A percentile compares a stretch with the other conserved stretches of the same genome.
phyloP scores from a whole-genome alignment of 305 asterid species.

The Solanum chacoense region DNA sequence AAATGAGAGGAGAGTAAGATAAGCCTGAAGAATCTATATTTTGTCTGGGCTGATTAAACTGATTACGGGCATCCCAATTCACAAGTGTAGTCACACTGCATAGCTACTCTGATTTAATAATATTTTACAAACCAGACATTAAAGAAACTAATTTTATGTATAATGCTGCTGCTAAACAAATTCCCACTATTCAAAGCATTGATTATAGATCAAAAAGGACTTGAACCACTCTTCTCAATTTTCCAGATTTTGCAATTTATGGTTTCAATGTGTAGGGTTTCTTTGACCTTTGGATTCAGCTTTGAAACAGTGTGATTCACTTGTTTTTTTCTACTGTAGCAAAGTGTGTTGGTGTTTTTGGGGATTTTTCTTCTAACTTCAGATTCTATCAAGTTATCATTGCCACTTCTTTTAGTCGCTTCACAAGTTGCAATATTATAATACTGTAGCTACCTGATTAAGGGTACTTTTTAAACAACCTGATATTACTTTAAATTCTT shows the following conservation, averaged over 20 bases:
- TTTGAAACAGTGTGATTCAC: neutral
- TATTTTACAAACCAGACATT: neutral
- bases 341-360: neutral
- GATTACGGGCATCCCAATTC: neutral
- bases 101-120: neutral
- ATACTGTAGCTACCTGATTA: neutral
- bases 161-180: neutral
- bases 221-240: neutral
- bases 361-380: neutral
- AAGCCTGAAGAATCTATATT: neutral
- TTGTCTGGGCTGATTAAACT: neutral
- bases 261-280: neutral
- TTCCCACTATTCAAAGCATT: neutral
- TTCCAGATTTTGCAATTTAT: neutral
- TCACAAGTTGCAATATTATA: neutral
- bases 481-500: neutral
- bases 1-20: neutral
- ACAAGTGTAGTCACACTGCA: neutral
- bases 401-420: neutral
- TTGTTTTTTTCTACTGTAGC: neutral
- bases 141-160: neutral
- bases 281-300: neutral
- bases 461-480: neutral
- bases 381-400: neutral
- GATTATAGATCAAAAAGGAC: neutral